phyloP scores from a whole-genome alignment of 225 moss, liverwort and hornwort species.

The Bryum argenteum region DNA sequence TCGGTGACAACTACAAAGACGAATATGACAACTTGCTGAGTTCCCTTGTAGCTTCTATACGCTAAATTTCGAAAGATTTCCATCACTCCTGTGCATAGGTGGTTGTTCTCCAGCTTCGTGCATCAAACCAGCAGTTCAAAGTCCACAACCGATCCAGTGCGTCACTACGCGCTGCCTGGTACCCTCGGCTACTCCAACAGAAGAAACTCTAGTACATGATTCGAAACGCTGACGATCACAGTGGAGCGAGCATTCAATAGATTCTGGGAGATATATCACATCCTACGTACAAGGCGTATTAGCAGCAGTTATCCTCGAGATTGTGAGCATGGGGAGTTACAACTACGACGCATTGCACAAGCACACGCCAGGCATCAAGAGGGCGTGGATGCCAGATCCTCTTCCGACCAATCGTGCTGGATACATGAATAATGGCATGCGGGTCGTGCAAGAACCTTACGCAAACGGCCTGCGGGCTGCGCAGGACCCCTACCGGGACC shows the following conservation, averaged over 20 bases:
- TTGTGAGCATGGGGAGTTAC: slow-evolving; percentile 44
- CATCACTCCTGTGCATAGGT: neutral
- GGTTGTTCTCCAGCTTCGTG: neutral
- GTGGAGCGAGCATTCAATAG: neutral
- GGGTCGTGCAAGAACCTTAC: neutral
- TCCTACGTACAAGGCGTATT: too few species aligned
- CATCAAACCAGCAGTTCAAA: too few species aligned
- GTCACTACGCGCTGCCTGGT: too few species aligned
- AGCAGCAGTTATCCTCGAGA: neutral
- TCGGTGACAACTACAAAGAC: neutral
- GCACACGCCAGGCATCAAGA: slow-evolving; percentile 33
- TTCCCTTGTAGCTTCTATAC: neutral
- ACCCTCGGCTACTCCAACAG: too few species aligned
- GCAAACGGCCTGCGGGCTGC: neutral
- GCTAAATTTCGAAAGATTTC: neutral
- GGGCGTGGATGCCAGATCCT: slow-evolving; percentile 34
- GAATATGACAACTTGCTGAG: neutral
- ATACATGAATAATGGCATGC: neutral
- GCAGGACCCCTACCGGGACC: neutral
- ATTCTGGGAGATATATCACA: neutral
- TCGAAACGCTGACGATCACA: too few species aligned
- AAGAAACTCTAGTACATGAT: too few species aligned
- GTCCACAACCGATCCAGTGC: too few species aligned
- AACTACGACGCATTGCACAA: slow-evolving; percentile 47
- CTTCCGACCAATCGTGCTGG: neutral